Evolutionary conservation across 805 yeast species (phyloP), one percentile per base, ranked within the genome.

Genomic region (Teunomyces barrocoloradensis): DNA sequence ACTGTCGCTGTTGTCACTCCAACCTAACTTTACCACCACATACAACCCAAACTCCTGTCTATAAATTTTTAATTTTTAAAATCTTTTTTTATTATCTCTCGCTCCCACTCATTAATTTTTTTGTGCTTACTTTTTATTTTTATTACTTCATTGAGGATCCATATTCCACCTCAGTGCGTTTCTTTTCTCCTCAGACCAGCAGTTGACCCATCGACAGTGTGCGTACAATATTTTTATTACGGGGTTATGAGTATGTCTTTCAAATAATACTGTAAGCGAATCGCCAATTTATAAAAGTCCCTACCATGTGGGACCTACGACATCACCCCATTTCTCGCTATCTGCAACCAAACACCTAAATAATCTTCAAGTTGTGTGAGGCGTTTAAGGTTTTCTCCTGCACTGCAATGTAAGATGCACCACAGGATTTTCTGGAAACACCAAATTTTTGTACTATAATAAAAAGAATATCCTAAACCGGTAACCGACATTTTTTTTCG

Each of bases 361-460:
- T 30, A 30, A 15, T 7, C 15, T 30, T 30, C 34, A 17, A 17
- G n/a, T 12, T 35, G 20, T 12, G 13, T 18, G 23, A 35, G 38
- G 38, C 27, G 38, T 17, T 35, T 35, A 35, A 35, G 38, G 38
- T 35, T 35, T 25, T 30, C 38, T 5, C 23, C 38, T 17, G 38
- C 21, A 35, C 38, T 35, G 38, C 38, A 35, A 35, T 17, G 38
- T 17, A 12, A 35, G 38, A 35, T 35, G 38, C 23, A 35, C 27
- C n/a, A 18, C 38, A 10, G 38, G 25, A 35, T 35, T 17, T 35
- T 20, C 21, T 20, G 38, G 38, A 35, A 17, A 35, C 38, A 13
- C 15, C 27, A 35, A 11, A 35, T 10, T 35, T 18, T 17, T 20
- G 11, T 35, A 20, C 38, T 35, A n/a, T 30, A 30, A 30, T 30